Evolutionary conservation across 257 asterid genomes (phyloP).

Genomic region (Nicotiana otophora): DNA sequence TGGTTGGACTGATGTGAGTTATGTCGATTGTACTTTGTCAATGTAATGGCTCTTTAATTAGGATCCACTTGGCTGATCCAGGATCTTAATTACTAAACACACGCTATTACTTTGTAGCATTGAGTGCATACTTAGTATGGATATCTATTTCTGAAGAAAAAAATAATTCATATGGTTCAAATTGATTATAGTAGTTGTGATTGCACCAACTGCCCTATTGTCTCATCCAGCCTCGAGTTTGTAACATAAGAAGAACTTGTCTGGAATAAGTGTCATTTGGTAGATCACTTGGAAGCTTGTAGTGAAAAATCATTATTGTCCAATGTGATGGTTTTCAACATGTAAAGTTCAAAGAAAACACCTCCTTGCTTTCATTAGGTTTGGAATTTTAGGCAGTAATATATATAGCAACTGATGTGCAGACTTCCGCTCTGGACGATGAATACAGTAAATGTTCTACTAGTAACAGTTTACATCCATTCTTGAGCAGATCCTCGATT

Average conservation of each 20-base stretch:
- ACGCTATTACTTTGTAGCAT: background rate
- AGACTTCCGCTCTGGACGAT: background rate
- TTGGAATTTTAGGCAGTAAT: background rate
- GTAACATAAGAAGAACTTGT: background rate
- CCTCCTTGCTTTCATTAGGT: background rate
- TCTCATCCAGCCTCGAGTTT: background rate
- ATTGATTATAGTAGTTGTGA: background rate
- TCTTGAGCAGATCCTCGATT: background rate
- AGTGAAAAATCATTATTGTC: background rate
- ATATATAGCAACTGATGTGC: background rate
- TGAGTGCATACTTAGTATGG: background rate
- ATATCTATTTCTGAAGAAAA: background rate
- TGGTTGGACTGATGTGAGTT: background rate
- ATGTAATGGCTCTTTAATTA: background rate
- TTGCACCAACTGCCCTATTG: background rate
- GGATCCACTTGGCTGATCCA: constrained; percentile 9
- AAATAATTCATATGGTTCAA: background rate
- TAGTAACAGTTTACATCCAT: background rate
- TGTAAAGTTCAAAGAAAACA: background rate
- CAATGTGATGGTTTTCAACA: background rate
- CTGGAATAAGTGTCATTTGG: background rate
- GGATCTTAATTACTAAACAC: background rate
- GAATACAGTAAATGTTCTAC: background rate
- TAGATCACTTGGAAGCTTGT: background rate
- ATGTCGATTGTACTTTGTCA: background rate